phyloP scores from a whole-genome alignment of 2,329 filamentous ascomycete genomes.

The Gaeumannomyces sp. region DNA sequence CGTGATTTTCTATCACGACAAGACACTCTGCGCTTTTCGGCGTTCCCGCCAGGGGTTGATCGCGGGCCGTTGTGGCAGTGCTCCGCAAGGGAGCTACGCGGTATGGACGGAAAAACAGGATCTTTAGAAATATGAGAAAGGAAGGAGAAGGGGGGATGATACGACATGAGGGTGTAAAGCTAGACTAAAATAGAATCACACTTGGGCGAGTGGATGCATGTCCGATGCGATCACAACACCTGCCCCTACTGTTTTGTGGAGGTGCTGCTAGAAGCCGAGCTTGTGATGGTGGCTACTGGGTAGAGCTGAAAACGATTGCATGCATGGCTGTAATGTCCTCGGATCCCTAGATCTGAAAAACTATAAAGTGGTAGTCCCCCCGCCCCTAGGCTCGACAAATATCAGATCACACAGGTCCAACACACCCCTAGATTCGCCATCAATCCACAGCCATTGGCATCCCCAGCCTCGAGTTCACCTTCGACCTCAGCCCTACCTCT shows the following conservation, averaged over 20 bases:
- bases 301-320: not conserved
- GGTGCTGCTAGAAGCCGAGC: not conserved
- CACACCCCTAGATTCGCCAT: not conserved
- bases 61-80: not conserved
- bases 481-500: not conserved
- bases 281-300: not conserved
- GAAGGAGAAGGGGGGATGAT: not conserved
- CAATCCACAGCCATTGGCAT: not conserved
- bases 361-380: not conserved
- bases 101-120: not conserved
- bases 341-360: not conserved
- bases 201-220: not conserved
- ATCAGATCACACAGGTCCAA: not conserved
- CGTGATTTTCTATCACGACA: not conserved
- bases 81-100: not conserved
- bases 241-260: not conserved
- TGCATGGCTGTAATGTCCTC: not conserved
- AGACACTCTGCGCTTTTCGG: not conserved
- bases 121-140: not conserved
- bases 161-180: not conserved
- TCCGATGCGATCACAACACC: not conserved
- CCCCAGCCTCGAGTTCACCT: not conserved
- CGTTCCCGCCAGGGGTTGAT: too few species aligned
- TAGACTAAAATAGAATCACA: not conserved
- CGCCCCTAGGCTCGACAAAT: not conserved